Base-by-base conservation (phyloP, 108 stramenopile species). In the Cyclostephanos tholiformis region DNA sequence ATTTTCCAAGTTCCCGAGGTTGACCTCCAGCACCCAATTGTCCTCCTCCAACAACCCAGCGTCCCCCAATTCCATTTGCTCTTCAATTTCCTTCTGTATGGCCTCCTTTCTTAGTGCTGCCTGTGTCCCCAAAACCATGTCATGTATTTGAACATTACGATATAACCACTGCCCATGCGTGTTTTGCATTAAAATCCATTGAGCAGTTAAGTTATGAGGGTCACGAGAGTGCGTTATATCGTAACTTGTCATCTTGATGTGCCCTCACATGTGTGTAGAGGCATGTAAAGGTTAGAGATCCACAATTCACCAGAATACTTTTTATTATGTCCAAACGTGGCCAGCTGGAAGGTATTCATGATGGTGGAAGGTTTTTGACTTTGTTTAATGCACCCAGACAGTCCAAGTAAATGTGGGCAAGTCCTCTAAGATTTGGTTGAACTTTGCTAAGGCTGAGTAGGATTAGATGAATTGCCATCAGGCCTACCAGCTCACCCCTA, bases 401-500 rank as follows among this genome's bases (percentile, higher is more conserved):
- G 41, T 65, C 72, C 20, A 53, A 72, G 35, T 36, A 52, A 6
- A 72, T 53, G 8, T 53, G 17, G 0, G 64, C 39, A 2, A 12
- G 0, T 4, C 51, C 72, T 11, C 14, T 2, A 0, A 63, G 22
- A 0, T 35, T 6, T 50, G 62, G 72, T 2, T 17, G 23, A 0
- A 64, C 16, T 36, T 55, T 35, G 6, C 64, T 46, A 35, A 62
- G 25, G 0, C 60, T 60, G 4, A 62, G 60, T 8, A 62, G 60
- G 2, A 71, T 32, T 1, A 71, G 49, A 22, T 74, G 73, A 8
- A 74, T 29, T 16, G 65, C 65, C 44, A 75, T 44, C 0, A 75
- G 55, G 0, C 74, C 74, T 1, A 75, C 29, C 29, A 75, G 56
- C 43, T 76, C 67, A 29, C 75, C 75, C 11, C 75, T 16, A 43